Percentiles rank a stretch among this genome's conserved stretches.
phyloP scores from a whole-genome alignment of 371 early-diverging fungal genomes.

The Syncephalis fuscata region DNA sequence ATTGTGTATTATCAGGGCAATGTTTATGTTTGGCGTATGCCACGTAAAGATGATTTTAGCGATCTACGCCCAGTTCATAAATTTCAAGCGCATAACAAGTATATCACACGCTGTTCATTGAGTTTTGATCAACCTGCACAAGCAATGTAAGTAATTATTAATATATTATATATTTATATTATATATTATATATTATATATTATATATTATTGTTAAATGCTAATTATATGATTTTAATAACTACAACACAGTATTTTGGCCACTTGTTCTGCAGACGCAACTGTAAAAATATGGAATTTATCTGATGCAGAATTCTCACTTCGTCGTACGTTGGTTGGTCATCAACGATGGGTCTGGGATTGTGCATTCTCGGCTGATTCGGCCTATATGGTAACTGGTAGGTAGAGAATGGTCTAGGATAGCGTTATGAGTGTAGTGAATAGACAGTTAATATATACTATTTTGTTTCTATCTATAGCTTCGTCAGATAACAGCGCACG shows the following conservation, averaged over 20 bases:
- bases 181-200: no score
- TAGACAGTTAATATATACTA: neutral
- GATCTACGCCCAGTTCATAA: slow-evolving; percentile 56
- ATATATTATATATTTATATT: no score
- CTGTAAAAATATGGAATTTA: slow-evolving; percentile 55
- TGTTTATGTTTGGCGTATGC: slow-evolving; percentile 73
- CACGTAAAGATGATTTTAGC: slow-evolving; percentile 26
- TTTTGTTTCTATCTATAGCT: slow-evolving; percentile 18
- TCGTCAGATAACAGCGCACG: slow-evolving; percentile 80
- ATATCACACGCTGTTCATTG: slow-evolving; percentile 63
- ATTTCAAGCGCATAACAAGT: slow-evolving; percentile 63
- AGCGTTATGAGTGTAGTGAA: neutral
- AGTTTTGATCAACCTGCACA: slow-evolving; percentile 54
- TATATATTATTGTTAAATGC: no score
- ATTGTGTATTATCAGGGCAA: slow-evolving; percentile 35
- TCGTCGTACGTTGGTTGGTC: slow-evolving; percentile 60
- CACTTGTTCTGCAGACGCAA: slow-evolving; percentile 77
- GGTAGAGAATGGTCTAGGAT: neutral
- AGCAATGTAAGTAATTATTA: slow-evolving; percentile 15
- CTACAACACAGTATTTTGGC: slow-evolving; percentile 37
- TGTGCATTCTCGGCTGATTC: slow-evolving; percentile 86
- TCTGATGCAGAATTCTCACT: slow-evolving; percentile 39
- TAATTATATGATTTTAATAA: neutral
- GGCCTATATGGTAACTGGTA: slow-evolving; percentile 74
- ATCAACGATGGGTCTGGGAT: slow-evolving; percentile 91